These are phyloP conservation scores for Candida ulmi DNA, from an alignment of 805 yeast genomes.

Conservation along the genomic window DNA sequence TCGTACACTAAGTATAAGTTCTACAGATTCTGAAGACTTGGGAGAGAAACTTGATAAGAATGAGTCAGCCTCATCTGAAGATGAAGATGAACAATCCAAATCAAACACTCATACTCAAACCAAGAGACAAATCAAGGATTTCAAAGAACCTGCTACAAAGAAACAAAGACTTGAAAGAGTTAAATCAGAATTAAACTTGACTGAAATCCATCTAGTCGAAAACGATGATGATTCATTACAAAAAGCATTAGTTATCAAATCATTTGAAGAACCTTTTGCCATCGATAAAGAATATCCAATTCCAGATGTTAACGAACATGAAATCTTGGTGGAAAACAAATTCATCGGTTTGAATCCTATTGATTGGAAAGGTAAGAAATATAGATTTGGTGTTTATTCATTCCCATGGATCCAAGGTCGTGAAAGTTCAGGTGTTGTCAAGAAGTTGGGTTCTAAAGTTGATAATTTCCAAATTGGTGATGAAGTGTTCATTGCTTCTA, in stretches of 20 bases:
- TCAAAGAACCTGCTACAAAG: slow-evolving; percentile 1
- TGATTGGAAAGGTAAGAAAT: slow-evolving; percentile 45
- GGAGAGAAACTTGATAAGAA: slow-evolving; percentile 9
- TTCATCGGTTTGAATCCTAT: slow-evolving; percentile 41
- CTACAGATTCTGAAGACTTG: slow-evolving; percentile 15
- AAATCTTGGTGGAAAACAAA: slow-evolving; percentile 25
- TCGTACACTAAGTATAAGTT: slow-evolving; percentile 18
- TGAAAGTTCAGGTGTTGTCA: slow-evolving; percentile 38
- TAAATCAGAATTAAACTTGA: slow-evolving; percentile 7
- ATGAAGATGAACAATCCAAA: not conserved
- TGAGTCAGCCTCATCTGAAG: slow-evolving; percentile 4
- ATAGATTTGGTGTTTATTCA: slow-evolving; percentile 38
- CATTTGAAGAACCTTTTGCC: slow-evolving; percentile 22
- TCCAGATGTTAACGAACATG: slow-evolving; percentile 23
- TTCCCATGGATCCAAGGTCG: slow-evolving; percentile 49
- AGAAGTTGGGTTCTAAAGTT: slow-evolving; percentile 30
- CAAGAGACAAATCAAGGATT: not conserved
- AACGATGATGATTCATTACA: slow-evolving; percentile 12
- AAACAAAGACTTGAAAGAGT: slow-evolving; percentile 2
- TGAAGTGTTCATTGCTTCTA: slow-evolving; percentile 38
- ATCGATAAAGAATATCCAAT: slow-evolving; percentile 15
- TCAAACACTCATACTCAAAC: not conserved
- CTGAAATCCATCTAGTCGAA: slow-evolving; percentile 10
- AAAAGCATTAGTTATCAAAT: slow-evolving; percentile 22
- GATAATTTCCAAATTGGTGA: slow-evolving; percentile 27